These are phyloP conservation scores for Vitis labrusca DNA, from an alignment of 164 flowering plant genomes.

Conservation along the genomic window DNA sequence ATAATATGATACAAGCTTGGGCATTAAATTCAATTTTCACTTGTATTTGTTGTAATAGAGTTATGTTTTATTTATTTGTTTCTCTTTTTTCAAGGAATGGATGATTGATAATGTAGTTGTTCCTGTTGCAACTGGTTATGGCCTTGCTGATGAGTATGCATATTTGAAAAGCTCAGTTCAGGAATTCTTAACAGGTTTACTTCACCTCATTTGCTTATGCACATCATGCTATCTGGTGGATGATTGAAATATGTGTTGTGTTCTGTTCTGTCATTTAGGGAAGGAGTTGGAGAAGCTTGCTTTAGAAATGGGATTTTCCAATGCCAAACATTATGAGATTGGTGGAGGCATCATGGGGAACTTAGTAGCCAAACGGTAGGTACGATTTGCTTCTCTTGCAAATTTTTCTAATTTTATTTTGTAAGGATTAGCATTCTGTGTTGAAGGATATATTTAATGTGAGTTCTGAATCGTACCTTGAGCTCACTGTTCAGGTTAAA, in stretches of 20 bases:
- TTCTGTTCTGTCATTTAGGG: constrained; percentile 43
- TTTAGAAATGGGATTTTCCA: constrained; percentile 71
- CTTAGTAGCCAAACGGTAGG: constrained; percentile 70
- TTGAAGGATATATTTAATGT: too few relatives aligned
- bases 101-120: constrained; percentile 87
- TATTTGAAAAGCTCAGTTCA: constrained; percentile 79
- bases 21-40: neutral
- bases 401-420: too few relatives aligned
- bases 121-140: constrained; percentile 69
- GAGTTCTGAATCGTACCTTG: too few relatives aligned
- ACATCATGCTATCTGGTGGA: constrained; percentile 1
- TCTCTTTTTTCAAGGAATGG: constrained; percentile 65
- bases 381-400: neutral
- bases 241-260: neutral
- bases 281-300: constrained; percentile 80
- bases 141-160: constrained; percentile 68
- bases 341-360: constrained; percentile 88
- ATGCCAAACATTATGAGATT: constrained; percentile 67
- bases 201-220: neutral
- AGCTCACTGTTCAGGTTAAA: too few relatives aligned
- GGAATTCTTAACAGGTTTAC: constrained; percentile 74
- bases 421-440: too few relatives aligned
- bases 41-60: neutral
- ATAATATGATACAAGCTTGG: neutral
- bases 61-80: neutral